These are phyloP conservation scores for Phytophthora sojae DNA, from an alignment of 352 stramenopile genomes.

Conservation along the genomic window DNA sequence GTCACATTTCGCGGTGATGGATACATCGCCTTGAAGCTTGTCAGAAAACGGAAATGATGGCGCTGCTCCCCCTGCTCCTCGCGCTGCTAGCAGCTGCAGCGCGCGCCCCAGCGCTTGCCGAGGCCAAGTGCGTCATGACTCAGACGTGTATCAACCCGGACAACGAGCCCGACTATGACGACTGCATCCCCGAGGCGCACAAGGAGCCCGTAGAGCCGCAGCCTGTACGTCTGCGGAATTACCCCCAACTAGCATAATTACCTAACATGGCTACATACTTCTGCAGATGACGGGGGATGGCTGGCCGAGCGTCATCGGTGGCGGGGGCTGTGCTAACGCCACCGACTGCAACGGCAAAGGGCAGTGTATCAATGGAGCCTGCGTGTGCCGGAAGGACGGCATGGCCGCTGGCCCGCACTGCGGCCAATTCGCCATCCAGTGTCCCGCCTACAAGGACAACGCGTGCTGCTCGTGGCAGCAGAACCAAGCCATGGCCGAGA, in stretches of 20 bases:
- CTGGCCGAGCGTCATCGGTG: slow-evolving; percentile 70
- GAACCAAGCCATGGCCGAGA: slow-evolving; percentile 89
- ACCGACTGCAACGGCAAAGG: slow-evolving; percentile 72
- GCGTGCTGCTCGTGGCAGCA: slow-evolving; percentile 92
- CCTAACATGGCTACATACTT: slow-evolving; percentile 3
- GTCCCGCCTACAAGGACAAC: slow-evolving; percentile 78
- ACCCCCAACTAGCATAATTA: neutral
- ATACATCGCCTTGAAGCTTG: slow-evolving; percentile 19
- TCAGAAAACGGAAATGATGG: slow-evolving; percentile 11
- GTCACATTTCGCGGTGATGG: neutral
- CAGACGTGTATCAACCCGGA: slow-evolving; percentile 80
- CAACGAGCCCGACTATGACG: slow-evolving; percentile 75
- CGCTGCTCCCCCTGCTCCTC: slow-evolving; percentile 18
- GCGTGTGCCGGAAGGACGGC: slow-evolving; percentile 68
- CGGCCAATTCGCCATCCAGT: slow-evolving; percentile 80
- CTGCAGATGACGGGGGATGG: slow-evolving; percentile 39
- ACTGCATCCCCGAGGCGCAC: slow-evolving; percentile 77
- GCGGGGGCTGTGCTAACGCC: slow-evolving; percentile 57
- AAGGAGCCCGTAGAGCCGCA: slow-evolving; percentile 41
- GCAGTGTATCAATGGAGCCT: slow-evolving; percentile 49
- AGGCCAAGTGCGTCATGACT: slow-evolving; percentile 76
- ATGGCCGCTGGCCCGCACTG: slow-evolving; percentile 80
- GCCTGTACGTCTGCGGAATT: slow-evolving; percentile 35
- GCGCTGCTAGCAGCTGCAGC: slow-evolving; percentile 11
- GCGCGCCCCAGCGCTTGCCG: neutral